Conservation (phyloP, 129 eudicot genomes). For the Sambucus nigra region DNA sequence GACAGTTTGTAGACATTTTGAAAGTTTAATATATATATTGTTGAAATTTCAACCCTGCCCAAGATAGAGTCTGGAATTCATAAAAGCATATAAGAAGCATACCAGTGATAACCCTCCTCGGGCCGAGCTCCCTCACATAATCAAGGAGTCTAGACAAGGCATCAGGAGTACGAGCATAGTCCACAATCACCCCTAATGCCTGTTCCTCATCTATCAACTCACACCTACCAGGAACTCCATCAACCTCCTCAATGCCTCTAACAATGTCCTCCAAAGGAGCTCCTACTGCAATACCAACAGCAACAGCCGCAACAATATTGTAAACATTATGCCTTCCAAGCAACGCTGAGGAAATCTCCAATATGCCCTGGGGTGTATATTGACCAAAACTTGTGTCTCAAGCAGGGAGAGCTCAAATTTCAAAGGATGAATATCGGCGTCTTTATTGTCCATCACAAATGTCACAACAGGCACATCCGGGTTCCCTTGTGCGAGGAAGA, state of each 20-base stretch:
- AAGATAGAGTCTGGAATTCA: background rate
- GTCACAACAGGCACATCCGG: slow-evolving; percentile 86
- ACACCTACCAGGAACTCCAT: slow-evolving; percentile 92
- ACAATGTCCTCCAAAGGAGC: slow-evolving; percentile 96
- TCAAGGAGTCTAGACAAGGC: slow-evolving; percentile 91
- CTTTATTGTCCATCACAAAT: slow-evolving; percentile 74
- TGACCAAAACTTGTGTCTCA: slow-evolving; percentile 95
- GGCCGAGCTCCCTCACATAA: slow-evolving; percentile 67
- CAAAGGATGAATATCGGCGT: slow-evolving; percentile 86
- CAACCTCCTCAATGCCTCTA: slow-evolving; percentile 98
- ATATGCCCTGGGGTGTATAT: slow-evolving; percentile 86
- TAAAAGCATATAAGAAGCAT: slow-evolving; percentile 11
- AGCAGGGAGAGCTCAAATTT: slow-evolving; percentile 84
- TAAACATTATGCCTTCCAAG: slow-evolving; percentile 86
- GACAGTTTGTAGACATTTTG: background rate
- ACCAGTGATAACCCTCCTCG: slow-evolving; percentile 90
- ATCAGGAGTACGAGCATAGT: slow-evolving; percentile 83
- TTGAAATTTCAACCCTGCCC: background rate
- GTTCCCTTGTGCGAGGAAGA: slow-evolving; percentile 74
- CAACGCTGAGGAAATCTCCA: slow-evolving; percentile 90
- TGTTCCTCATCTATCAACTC: slow-evolving; percentile 98
- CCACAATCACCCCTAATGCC: slow-evolving; percentile 93
- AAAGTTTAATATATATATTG: background rate
- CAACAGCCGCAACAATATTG: slow-evolving; percentile 89
- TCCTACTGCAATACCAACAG: slow-evolving; percentile 95